Base-by-base conservation (phyloP, 257 asterid species). In the Nicotiana tabacum region DNA sequence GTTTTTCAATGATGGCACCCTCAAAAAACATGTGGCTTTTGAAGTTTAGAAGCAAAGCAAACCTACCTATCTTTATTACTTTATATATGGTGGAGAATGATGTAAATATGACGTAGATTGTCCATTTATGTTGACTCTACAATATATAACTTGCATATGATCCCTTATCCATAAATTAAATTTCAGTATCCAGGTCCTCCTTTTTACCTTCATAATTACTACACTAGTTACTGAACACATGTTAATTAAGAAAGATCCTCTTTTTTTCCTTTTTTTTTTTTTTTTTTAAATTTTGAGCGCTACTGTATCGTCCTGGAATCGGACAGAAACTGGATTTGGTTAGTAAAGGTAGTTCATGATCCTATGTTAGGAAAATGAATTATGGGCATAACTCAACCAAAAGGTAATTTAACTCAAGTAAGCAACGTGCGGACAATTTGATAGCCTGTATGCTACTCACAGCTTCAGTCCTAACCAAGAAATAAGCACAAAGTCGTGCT, bases 1-100 rank as follows among this genome's bases (percentile, higher is more conserved):
- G 16, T n/a, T 12, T 24, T 76, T 76, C 64, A 76, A 76, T 76
- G 80, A 76, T 76, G 64, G 64, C 46, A 51, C 16, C 35, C 64
- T 76, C 43, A 21, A 64, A 48, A 48, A 76, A 48, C 43, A 48
- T 51, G 64, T 76, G 64, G 46, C 29, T 48, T 76, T 76, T 15
- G 12, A 76, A 72, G 62, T 76, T 48, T 76, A 76, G 46, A 76
- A 72, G 61, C 61, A 46, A 76, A 51, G 80, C 27, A 76, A 76
- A 8, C 80, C 21, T 15, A 76, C 80, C 43, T 27, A 53, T 53
- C 53, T 76, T 48, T 24, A 24, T 24, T 24, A 24, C 27, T 24
- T 24, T 2, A 76, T 51, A 51, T 76, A 51, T 72, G 61, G 61
- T 72, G 61, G 13, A 72, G 57, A 72, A 6, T 72, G 79, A 72